Conservation (phyloP, 1,139 yeast genomes). For the Lodderomyces oxycetoniae region DNA sequence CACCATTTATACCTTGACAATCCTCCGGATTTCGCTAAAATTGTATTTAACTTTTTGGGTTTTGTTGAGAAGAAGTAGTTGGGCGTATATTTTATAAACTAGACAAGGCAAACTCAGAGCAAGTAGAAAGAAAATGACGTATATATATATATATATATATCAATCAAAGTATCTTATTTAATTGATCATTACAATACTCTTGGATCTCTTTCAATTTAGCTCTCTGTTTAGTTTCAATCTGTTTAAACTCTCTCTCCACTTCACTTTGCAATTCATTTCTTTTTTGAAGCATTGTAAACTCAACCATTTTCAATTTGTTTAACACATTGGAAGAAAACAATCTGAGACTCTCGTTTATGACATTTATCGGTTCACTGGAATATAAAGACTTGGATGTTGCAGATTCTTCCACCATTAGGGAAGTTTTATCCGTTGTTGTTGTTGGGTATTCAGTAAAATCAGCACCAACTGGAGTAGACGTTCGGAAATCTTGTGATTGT, state of each 20-base stretch:
- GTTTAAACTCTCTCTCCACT: constrained; percentile 14
- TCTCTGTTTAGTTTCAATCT: constrained; percentile 9
- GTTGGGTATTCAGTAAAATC: constrained; percentile 4
- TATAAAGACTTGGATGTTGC: neutral
- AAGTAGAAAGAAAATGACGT: neutral
- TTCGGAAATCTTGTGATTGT: constrained; percentile 1
- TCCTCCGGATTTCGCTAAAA: constrained; percentile 33
- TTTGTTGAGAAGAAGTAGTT: too few species aligned
- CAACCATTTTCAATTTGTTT: constrained; percentile 15
- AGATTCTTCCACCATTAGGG: neutral
- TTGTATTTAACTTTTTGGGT: constrained; percentile 37
- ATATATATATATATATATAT: too few species aligned
- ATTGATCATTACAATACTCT: constrained; percentile 10
- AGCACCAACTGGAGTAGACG: constrained; percentile 6
- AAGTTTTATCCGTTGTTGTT: constrained; percentile 7
- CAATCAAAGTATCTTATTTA: constrained; percentile 7
- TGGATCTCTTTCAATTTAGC: constrained; percentile 10
- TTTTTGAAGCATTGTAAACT: constrained; percentile 12
- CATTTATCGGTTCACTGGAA: constrained; percentile 4
- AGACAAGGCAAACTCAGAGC: neutral
- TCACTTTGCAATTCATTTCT: constrained; percentile 14
- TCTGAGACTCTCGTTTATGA: constrained; percentile 12
- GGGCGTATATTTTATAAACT: constrained; percentile 1
- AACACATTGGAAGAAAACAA: constrained; percentile 12
- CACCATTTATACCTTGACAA: constrained; percentile 81